Percentiles rank a stretch among this genome's conserved stretches.
Evolutionary conservation across 164 flowering plant species (phyloP).

Genomic region (Piper betle): DNA sequence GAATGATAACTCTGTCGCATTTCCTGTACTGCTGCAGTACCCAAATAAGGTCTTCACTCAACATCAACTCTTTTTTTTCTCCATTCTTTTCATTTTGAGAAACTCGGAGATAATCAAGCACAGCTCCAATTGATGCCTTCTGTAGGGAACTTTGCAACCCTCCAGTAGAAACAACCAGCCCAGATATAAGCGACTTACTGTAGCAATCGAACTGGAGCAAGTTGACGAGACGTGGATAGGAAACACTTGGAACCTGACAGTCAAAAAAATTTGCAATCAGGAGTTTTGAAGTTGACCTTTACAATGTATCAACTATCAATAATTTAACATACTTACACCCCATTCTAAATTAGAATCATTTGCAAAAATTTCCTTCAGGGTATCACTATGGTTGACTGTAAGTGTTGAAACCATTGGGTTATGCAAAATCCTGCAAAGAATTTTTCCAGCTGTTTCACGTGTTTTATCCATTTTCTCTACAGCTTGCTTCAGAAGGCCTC

Average conservation of each 20-base stretch:
- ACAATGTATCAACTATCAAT: background rate
- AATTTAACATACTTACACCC: slow-evolving; percentile 45
- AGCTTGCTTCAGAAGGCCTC: slow-evolving; percentile 74
- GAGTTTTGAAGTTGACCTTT: background rate
- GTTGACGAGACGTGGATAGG: slow-evolving; percentile 74
- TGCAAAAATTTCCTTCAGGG: slow-evolving; percentile 52
- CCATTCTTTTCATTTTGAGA: slow-evolving; percentile 20
- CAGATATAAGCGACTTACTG: slow-evolving; percentile 67
- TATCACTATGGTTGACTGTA: slow-evolving; percentile 51
- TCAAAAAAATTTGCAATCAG: background rate
- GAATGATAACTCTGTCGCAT: slow-evolving; percentile 77
- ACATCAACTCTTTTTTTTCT: slow-evolving; percentile 29
- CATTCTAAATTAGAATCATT: slow-evolving; percentile 40
- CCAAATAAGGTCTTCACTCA: slow-evolving; percentile 67
- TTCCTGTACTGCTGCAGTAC: slow-evolving; percentile 60
- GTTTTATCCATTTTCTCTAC: slow-evolving; percentile 94
- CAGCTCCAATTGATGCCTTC: slow-evolving; percentile 61
- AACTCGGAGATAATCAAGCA: slow-evolving; percentile 56
- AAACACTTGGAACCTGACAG: slow-evolving; percentile 68
- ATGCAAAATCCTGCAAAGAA: slow-evolving; percentile 64
- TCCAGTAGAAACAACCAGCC: slow-evolving; percentile 77
- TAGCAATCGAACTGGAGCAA: slow-evolving; percentile 62
- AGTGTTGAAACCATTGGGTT: slow-evolving; percentile 38
- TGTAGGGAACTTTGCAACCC: slow-evolving; percentile 90
- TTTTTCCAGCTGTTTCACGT: slow-evolving; percentile 68